Percentiles rank a stretch among this genome's conserved stretches.
Evolutionary conservation across 148 eudicot species (phyloP).

Genomic region (Camellia japonica): DNA sequence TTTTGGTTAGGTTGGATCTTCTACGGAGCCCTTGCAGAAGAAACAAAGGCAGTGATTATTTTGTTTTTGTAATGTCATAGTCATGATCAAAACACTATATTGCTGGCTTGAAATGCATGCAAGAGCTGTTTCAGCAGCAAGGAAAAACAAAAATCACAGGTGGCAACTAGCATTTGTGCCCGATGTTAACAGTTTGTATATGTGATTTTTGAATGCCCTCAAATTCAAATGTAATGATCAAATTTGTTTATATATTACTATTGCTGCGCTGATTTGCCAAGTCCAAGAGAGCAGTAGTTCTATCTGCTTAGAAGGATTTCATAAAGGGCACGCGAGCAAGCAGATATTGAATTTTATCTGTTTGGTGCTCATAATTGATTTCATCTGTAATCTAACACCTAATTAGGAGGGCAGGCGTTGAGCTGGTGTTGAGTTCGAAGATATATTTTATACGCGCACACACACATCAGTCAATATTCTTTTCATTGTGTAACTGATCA

Average conservation of each 20-base stretch:
- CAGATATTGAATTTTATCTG: too few species aligned
- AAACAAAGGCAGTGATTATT: conserved; percentile 19
- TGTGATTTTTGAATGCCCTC: background rate
- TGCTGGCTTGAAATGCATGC: background rate
- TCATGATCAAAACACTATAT: background rate
- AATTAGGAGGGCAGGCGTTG: too few species aligned
- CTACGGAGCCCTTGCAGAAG: conserved; percentile 22
- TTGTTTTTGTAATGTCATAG: background rate
- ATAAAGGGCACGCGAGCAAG: too few species aligned
- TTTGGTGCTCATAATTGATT: too few species aligned
- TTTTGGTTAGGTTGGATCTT: conserved; percentile 24
- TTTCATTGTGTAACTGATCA: too few species aligned
- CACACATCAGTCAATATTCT: too few species aligned
- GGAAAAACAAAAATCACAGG: background rate
- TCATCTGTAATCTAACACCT: too few species aligned
- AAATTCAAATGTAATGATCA: conserved; percentile 5
- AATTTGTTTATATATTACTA: background rate
- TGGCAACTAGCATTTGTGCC: background rate
- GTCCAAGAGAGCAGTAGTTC: too few species aligned
- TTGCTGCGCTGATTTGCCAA: background rate
- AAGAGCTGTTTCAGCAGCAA: background rate
- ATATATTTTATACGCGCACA: too few species aligned
- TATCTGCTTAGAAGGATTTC: too few species aligned
- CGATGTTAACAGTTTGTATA: background rate
- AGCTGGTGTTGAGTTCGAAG: too few species aligned